These are phyloP conservation scores for Raphanus sativus DNA, from an alignment of 345 rosid species.

Conservation along the genomic window DNA sequence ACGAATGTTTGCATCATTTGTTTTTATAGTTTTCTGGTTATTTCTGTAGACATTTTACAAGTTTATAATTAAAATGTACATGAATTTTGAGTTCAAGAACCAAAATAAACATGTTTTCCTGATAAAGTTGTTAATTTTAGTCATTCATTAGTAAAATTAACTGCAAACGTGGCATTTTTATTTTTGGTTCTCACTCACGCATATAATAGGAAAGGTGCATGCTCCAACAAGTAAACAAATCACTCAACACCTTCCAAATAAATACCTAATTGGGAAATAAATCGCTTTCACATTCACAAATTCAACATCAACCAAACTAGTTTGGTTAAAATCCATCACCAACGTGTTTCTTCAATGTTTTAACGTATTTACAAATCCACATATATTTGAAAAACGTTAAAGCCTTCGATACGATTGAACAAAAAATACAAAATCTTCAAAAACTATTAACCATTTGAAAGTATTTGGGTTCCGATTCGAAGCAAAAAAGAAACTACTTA, in stretches of 20 bases:
- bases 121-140: neutral
- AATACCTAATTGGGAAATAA: neutral
- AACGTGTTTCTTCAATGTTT: neutral
- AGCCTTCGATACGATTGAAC: no score
- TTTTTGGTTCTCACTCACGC: neutral
- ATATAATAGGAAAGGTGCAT: neutral
- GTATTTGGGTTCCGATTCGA: no score
- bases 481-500: no score
- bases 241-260: constrained; percentile 9
- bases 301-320: constrained; percentile 17
- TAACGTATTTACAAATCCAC: neutral
- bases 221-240: constrained; percentile 16
- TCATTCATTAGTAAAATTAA: neutral
- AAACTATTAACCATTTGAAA: no score
- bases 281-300: constrained; percentile 29
- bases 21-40: no score
- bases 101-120: neutral
- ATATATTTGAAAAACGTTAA: no score
- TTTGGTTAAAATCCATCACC: neutral
- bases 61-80: no score
- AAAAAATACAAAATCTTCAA: no score
- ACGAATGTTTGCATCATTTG: no score
- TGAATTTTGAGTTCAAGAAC: no score
- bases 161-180: neutral
- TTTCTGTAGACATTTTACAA: no score